Percentiles rank a stretch among this genome's conserved stretches.
Evolutionary conservation across 164 flowering plant genomes (phyloP).

Genomic region (Nelumbo lutea): DNA sequence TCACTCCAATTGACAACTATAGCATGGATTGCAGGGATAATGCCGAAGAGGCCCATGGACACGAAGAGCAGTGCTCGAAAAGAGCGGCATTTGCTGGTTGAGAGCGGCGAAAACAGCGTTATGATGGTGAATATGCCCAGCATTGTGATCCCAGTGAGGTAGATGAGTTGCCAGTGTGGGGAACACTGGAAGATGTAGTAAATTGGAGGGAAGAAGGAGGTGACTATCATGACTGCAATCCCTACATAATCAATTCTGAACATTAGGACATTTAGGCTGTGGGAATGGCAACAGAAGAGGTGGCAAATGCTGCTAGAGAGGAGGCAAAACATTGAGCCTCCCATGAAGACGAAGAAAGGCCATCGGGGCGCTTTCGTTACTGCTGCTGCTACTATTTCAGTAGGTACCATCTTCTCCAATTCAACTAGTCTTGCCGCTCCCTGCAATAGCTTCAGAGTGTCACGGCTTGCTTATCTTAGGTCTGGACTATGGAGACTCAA

Average conservation of each 20-base stretch:
- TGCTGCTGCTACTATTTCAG: conserved; percentile 2
- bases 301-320: conserved; percentile 81
- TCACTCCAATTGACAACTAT: conserved; percentile 58
- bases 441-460: conserved; percentile 21
- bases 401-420: background rate
- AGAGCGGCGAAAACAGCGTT: conserved; percentile 64
- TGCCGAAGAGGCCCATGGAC: conserved; percentile 76
- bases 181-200: conserved; percentile 87
- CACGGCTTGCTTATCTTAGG: too few species aligned
- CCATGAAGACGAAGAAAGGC: conserved; percentile 83
- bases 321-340: conserved; percentile 87
- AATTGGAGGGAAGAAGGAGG: conserved; percentile 90
- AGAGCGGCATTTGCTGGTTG: conserved; percentile 40
- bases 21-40: conserved; percentile 74
- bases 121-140: conserved; percentile 60
- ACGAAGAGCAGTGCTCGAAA: conserved; percentile 66
- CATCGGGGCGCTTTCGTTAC: conserved; percentile 33
- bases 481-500: too few species aligned
- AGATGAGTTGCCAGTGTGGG: conserved; percentile 65
- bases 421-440: conserved; percentile 17
- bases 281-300: conserved; percentile 82
- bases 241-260: conserved; percentile 72
- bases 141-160: conserved; percentile 59
- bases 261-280: conserved; percentile 35
- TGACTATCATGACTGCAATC: conserved; percentile 80